Conservation (phyloP, 2,329 filamentous ascomycete genomes). For the Didymella pinodella region DNA sequence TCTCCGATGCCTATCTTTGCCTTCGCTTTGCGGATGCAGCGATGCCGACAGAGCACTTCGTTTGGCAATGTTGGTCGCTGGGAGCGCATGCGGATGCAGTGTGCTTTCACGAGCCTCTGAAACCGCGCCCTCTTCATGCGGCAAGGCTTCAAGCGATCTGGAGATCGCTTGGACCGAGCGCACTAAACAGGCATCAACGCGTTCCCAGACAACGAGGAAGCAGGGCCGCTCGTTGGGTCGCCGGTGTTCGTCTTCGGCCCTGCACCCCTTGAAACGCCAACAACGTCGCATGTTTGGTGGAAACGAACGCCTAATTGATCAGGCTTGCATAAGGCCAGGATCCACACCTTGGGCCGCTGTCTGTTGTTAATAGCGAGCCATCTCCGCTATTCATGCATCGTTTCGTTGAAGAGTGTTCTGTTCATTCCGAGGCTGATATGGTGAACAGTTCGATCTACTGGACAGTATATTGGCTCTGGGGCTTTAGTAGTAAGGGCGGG, state of each 20-base stretch:
- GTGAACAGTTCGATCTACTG: neutral
- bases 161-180: slow-evolving; percentile 18
- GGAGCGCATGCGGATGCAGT: neutral
- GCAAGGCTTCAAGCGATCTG: slow-evolving; percentile 20
- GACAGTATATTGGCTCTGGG: neutral
- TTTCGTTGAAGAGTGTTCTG: neutral
- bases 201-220: slow-evolving; percentile 32
- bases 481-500: neutral
- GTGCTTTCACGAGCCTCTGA: slow-evolving; percentile 21
- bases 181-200: slow-evolving; percentile 22
- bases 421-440: neutral
- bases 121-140: slow-evolving; percentile 32
- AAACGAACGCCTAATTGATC: slow-evolving; percentile 10
- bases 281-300: slow-evolving; percentile 39
- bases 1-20: slow-evolving; percentile 13
- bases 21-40: slow-evolving; percentile 13
- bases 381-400: slow-evolving; percentile 23
- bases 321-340: slow-evolving; percentile 15
- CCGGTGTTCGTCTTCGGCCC: slow-evolving; percentile 29
- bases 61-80: neutral
- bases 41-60: neutral
- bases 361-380: slow-evolving; percentile 17
- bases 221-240: slow-evolving; percentile 36
- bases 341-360: slow-evolving; percentile 12
- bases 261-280: slow-evolving; percentile 39